Base-by-base conservation (phyloP, 1,284 basidiomycete species). In the Cutaneotrichosporon sp. region DNA sequence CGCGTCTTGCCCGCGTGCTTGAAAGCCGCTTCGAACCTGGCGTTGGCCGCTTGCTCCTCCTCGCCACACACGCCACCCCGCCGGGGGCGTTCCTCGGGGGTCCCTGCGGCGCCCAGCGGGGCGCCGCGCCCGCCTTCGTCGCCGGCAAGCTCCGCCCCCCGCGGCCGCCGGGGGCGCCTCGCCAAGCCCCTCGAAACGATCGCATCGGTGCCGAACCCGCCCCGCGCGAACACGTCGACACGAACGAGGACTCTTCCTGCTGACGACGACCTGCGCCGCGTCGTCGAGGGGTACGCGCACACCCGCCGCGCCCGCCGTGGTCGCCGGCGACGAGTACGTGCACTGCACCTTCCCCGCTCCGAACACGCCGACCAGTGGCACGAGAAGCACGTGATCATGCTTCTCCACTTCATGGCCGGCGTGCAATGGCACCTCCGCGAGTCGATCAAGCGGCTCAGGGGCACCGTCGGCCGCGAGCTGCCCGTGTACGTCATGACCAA, bases 301-400 rank as follows among this genome's bases (percentile, higher is more conserved):
- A 20, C 5, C n/a, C 2, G 3, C 34, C 10, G n/a, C n/a, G n/a
- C n/a, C n/a, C n/a, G n/a, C n/a, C n/a, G n/a, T n/a, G n/a, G n/a
- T n/a, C n/a, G n/a, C n/a, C n/a, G n/a, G n/a, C n/a, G n/a, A n/a
- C n/a, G n/a, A n/a, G n/a, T n/a, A n/a, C n/a, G n/a, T n/a, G n/a
- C n/a, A n/a, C 27, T 29, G 4, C 25, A n/a, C 5, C 16, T 22
- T 33, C n/a, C 50, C 50, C 2, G 18, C 27, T 10, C 29, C 31
- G 2, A 11, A 53, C 36, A 49, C 24, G 14, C 56, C 1, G 24
- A 18, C 1, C 22, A 45, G 20, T 68, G 67, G 67, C n/a, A 10
- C 14, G 14, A 24, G 4, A 3, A 22, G 55, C 5, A 47, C 24
- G 56, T 61, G 16, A 58, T 50, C 43, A 5, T 5, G 8, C 14